These are phyloP conservation scores for Pochonia chlamydosporia DNA, from an alignment of 2,329 filamentous ascomycete species.

Conservation along the genomic window DNA sequence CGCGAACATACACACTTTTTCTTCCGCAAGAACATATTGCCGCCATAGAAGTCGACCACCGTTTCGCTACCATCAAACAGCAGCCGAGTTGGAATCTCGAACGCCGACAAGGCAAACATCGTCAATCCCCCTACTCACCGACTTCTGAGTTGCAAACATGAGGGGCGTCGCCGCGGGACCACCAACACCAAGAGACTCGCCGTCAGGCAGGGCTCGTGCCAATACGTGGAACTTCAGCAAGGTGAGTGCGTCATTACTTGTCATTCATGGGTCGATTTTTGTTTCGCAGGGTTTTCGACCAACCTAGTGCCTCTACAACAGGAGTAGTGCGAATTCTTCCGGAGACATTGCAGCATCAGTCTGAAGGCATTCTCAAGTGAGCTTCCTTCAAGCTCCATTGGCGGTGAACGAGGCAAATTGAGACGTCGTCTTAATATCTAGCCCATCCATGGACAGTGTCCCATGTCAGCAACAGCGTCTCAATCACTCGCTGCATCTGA, in stretches of 20 bases:
- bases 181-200: conserved; percentile 19
- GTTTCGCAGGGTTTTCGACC: too few species aligned
- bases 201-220: conserved; percentile 23
- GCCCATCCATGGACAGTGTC: neutral
- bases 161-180: conserved; percentile 29
- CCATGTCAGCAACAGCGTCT: neutral
- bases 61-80: too few species aligned
- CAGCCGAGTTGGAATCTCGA: neutral
- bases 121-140: neutral
- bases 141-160: conserved; percentile 1
- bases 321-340: neutral
- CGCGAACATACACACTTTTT: too few species aligned
- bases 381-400: neutral
- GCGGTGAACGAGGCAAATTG: neutral
- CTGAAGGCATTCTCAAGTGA: conserved; percentile 4
- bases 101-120: neutral
- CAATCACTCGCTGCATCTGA: neutral
- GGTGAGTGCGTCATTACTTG: conserved; percentile 19
- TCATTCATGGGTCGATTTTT: neutral
- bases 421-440: neutral
- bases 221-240: conserved; percentile 38
- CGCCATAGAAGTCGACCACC: too few species aligned
- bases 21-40: too few species aligned
- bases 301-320: too few species aligned
- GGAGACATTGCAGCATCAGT: neutral